Conservation (phyloP, 1,139 yeast genomes). For the Nakaseomyces sp. region DNA sequence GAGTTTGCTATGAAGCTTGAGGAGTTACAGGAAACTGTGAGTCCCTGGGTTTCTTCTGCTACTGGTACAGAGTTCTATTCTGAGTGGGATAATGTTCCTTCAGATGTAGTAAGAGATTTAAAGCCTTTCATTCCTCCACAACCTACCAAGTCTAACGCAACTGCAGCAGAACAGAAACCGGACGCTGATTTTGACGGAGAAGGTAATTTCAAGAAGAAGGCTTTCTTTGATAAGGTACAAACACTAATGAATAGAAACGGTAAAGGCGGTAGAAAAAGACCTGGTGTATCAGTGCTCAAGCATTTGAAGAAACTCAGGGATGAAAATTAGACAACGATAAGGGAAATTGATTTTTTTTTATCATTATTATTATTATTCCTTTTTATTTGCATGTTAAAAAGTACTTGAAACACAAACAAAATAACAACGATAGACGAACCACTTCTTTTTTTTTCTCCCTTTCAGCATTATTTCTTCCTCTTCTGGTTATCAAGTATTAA, state of each 20-base stretch:
- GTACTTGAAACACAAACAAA: not conserved
- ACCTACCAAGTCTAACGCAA: not conserved
- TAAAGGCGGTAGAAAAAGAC: slow-evolving; percentile 15
- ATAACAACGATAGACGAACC: not conserved
- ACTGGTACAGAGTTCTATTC: slow-evolving; percentile 28
- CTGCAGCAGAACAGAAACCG: slow-evolving; percentile 9
- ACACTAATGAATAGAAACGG: slow-evolving; percentile 11
- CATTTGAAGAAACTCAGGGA: slow-evolving; percentile 1
- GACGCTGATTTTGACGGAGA: slow-evolving; percentile 9
- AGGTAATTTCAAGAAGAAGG: slow-evolving; percentile 10
- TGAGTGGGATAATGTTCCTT: slow-evolving; percentile 32
- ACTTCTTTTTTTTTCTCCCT: not conserved
- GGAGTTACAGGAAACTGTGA: slow-evolving; percentile 20
- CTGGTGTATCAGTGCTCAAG: slow-evolving; percentile 7
- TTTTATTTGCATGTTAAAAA: no score
- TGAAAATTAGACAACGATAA: not conserved
- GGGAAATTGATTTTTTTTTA: not conserved
- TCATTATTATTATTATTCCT: not conserved
- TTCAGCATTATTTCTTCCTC: not conserved
- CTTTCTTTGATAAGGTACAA: slow-evolving; percentile 9
- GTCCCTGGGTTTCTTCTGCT: slow-evolving; percentile 27
- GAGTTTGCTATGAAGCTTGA: slow-evolving; percentile 29
- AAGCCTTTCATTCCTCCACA: slow-evolving; percentile 21
- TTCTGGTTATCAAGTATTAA: no score
- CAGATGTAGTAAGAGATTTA: slow-evolving; percentile 19